Percentiles rank a stretch among this genome's conserved stretches.
Conservation (phyloP, 1,284 basidiomycete genomes). For the Rhodotorula sp. region DNA sequence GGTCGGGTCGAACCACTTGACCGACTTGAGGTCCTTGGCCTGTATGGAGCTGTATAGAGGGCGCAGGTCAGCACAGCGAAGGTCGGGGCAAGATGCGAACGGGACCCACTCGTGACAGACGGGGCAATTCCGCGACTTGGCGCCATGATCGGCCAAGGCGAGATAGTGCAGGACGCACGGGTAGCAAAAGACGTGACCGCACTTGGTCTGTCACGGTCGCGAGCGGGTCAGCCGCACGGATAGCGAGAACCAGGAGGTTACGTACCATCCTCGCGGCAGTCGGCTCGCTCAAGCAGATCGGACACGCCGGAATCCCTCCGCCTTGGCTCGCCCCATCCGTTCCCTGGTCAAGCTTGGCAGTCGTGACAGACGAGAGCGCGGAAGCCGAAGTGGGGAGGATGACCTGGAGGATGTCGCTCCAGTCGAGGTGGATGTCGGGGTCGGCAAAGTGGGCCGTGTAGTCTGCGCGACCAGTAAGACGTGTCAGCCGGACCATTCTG, state of each 20-base stretch:
- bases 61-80: too few species aligned
- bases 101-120: slow-evolving; percentile 75
- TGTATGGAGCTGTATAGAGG: slow-evolving; percentile 59
- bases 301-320: slow-evolving; percentile 62
- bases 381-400: slow-evolving; percentile 72
- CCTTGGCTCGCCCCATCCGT: slow-evolving; percentile 8
- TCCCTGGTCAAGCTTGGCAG: slow-evolving; percentile 48
- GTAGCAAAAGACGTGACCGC: slow-evolving; percentile 54
- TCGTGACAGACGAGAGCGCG: slow-evolving; percentile 41
- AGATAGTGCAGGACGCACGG: slow-evolving; percentile 91
- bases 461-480: slow-evolving; percentile 57
- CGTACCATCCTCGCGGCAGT: slow-evolving; percentile 90
- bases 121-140: slow-evolving; percentile 86
- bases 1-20: slow-evolving; percentile 59
- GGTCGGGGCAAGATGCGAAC: neutral
- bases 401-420: slow-evolving; percentile 94
- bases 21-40: slow-evolving; percentile 86
- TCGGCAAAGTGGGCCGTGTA: slow-evolving; percentile 95
- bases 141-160: slow-evolving; percentile 56
- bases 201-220: slow-evolving; percentile 8
- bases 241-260: neutral
- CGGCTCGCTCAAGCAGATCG: slow-evolving; percentile 90
- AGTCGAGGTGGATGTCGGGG: slow-evolving; percentile 67
- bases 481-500: neutral
- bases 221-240: neutral